Conservation (phyloP, 352 stramenopile genomes). For the Saprolegnia parasitica region DNA sequence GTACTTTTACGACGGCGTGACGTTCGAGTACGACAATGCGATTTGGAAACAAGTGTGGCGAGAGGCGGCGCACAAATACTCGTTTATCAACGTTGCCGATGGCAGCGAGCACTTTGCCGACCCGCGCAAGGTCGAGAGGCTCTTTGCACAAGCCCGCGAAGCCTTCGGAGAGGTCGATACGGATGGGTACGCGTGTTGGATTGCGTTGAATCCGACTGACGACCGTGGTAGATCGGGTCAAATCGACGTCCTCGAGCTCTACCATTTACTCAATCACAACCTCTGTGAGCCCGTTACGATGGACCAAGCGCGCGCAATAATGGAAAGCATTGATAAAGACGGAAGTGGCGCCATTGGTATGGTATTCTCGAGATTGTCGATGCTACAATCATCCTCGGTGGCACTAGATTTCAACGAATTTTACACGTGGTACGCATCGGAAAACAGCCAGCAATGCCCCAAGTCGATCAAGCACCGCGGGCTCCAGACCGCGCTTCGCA, state of each 20-base stretch:
- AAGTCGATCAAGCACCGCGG: constrained; percentile 21
- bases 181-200: neutral
- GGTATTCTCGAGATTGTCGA: neutral
- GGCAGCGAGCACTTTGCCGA: constrained; percentile 13
- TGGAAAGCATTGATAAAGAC: constrained; percentile 20
- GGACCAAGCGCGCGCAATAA: constrained; percentile 16
- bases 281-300: constrained; percentile 25
- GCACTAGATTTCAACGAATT: constrained; percentile 27
- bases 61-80: constrained; percentile 33
- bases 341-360: constrained; percentile 23
- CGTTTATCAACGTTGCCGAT: constrained; percentile 32
- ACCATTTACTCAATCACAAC: constrained; percentile 17
- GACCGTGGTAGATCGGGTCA: constrained; percentile 4
- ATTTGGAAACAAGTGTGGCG: constrained; percentile 41
- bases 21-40: constrained; percentile 40
- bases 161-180: constrained; percentile 24
- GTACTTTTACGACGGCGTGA: constrained; percentile 54
- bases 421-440: constrained; percentile 22
- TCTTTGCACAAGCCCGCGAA: constrained; percentile 18
- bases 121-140: constrained; percentile 19
- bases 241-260: constrained; percentile 20
- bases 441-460: constrained; percentile 24
- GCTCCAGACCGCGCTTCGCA: constrained; percentile 20
- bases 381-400: neutral
- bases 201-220: too few species aligned